Evolutionary conservation across 1,284 basidiomycete species (phyloP).

Genomic region (Marasmius oreades): DNA sequence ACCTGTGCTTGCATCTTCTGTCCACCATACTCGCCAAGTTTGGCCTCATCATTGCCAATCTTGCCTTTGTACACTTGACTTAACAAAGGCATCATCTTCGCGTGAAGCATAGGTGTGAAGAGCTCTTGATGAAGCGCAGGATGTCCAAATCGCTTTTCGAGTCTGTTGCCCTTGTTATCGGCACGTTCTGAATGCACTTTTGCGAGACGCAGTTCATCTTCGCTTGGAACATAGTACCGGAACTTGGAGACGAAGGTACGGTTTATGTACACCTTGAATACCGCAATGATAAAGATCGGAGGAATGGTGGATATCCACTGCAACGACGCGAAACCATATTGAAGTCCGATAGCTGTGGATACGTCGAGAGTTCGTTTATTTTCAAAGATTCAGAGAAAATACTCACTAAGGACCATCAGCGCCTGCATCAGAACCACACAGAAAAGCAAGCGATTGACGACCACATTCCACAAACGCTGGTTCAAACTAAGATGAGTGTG

Average conservation of each 20-base stretch:
- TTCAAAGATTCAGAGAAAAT: not conserved
- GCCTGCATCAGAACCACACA: constrained; percentile 80
- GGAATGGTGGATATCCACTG: constrained; percentile 74
- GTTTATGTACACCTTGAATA: constrained; percentile 82
- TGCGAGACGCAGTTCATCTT: constrained; percentile 66
- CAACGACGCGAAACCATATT: constrained; percentile 69
- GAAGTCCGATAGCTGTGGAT: constrained; percentile 75
- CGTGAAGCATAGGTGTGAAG: constrained; percentile 86
- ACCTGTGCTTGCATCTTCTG: constrained; percentile 69
- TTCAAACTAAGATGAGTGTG: constrained; percentile 4
- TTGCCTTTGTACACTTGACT: constrained; percentile 73
- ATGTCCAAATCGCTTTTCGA: constrained; percentile 84
- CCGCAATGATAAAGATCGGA: constrained; percentile 70
- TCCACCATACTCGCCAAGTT: constrained; percentile 71
- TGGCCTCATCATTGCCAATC: constrained; percentile 57
- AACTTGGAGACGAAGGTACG: constrained; percentile 68
- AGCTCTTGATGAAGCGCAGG: constrained; percentile 77
- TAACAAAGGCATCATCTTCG: constrained; percentile 77
- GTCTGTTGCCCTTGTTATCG: constrained; percentile 65
- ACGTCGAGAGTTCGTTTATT: constrained; percentile 4
- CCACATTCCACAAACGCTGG: constrained; percentile 89
- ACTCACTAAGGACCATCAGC: constrained; percentile 83
- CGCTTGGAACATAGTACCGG: constrained; percentile 74
- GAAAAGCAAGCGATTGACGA: constrained; percentile 80
- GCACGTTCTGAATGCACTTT: constrained; percentile 69